A percentile compares a stretch with the other conserved stretches of the same genome.
Evolutionary conservation across 2,329 filamentous ascomycete species (phyloP).

Genomic region (Penicillium sp.): DNA sequence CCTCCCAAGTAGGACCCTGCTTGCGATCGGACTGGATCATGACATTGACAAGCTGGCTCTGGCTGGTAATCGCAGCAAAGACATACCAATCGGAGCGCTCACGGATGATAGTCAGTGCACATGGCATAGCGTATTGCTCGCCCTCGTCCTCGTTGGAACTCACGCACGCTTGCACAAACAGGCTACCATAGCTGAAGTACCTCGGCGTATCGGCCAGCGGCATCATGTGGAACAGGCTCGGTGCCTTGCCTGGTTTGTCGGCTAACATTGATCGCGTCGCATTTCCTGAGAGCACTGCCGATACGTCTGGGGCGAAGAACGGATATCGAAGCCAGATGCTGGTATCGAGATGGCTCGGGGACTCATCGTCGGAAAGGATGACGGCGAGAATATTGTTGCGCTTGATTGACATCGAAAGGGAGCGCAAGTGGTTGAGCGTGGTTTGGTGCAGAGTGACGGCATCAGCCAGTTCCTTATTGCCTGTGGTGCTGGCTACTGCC

Average conservation of each 20-base stretch:
- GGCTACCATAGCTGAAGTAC: slow-evolving; percentile 78
- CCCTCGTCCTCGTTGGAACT: slow-evolving; percentile 70
- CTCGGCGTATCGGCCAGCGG: slow-evolving; percentile 75
- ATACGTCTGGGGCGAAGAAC: slow-evolving; percentile 70
- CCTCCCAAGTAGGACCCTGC: slow-evolving; percentile 75
- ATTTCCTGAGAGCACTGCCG: slow-evolving; percentile 69
- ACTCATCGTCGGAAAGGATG: slow-evolving; percentile 62
- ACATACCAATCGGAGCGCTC: slow-evolving; percentile 70
- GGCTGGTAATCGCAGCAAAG: slow-evolving; percentile 75
- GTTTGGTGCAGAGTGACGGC: slow-evolving; percentile 57
- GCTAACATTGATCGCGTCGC: slow-evolving; percentile 49
- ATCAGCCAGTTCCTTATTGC: slow-evolving; percentile 51
- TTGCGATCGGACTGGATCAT: slow-evolving; percentile 71
- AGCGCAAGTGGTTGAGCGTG: slow-evolving; percentile 69
- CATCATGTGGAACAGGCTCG: slow-evolving; percentile 67
- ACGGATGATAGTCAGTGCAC: slow-evolving; percentile 75
- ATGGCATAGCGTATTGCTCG: slow-evolving; percentile 71
- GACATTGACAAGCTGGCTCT: slow-evolving; percentile 77
- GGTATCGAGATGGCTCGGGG: slow-evolving; percentile 79
- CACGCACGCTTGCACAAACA: slow-evolving; percentile 74
- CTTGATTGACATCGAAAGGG: slow-evolving; percentile 80
- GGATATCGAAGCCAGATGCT: slow-evolving; percentile 83
- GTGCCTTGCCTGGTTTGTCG: slow-evolving; percentile 50
- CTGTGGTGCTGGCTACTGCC: slow-evolving; percentile 48
- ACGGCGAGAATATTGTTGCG: slow-evolving; percentile 76